These are phyloP conservation scores for Blastosporella zonata DNA, from an alignment of 1,284 basidiomycete species.

Conservation along the genomic window DNA sequence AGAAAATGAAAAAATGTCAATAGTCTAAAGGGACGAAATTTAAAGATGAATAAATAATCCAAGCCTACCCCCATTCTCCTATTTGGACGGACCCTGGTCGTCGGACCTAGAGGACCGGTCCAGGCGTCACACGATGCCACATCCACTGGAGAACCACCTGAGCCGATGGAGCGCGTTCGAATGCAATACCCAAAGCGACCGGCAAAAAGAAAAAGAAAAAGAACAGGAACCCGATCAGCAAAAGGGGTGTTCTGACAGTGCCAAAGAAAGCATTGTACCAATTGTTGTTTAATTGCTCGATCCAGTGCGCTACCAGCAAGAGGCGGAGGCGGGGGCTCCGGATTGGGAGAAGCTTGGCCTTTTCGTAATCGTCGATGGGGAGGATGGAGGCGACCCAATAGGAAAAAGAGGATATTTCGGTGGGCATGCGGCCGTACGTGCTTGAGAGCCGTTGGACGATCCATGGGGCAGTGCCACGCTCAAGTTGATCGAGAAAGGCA, in stretches of 20 bases:
- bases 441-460: slow-evolving; percentile 82
- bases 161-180: slow-evolving; percentile 20
- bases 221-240: slow-evolving; percentile 26
- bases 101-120: too few species aligned
- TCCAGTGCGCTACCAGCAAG: slow-evolving; percentile 89
- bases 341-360: slow-evolving; percentile 90
- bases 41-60: too few species aligned
- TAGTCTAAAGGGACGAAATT: too few species aligned
- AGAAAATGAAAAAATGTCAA: too few species aligned
- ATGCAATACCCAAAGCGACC: background rate
- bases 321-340: slow-evolving; percentile 77
- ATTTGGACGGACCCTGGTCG: too few species aligned
- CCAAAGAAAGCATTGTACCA: slow-evolving; percentile 32
- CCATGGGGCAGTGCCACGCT: slow-evolving; percentile 87
- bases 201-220: slow-evolving; percentile 26
- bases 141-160: slow-evolving; percentile 50
- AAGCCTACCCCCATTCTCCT: too few species aligned
- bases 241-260: slow-evolving; percentile 21
- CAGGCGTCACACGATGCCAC: slow-evolving; percentile 33
- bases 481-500: slow-evolving; percentile 76
- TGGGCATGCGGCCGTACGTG: slow-evolving; percentile 71
- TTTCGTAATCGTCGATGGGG: slow-evolving; percentile 94
- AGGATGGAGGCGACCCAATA: slow-evolving; percentile 93
- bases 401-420: slow-evolving; percentile 69
- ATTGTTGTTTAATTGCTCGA: slow-evolving; percentile 60